Base-by-base conservation (phyloP, 2,329 filamentous ascomycete species). In the Colletotrichum camelliae region DNA sequence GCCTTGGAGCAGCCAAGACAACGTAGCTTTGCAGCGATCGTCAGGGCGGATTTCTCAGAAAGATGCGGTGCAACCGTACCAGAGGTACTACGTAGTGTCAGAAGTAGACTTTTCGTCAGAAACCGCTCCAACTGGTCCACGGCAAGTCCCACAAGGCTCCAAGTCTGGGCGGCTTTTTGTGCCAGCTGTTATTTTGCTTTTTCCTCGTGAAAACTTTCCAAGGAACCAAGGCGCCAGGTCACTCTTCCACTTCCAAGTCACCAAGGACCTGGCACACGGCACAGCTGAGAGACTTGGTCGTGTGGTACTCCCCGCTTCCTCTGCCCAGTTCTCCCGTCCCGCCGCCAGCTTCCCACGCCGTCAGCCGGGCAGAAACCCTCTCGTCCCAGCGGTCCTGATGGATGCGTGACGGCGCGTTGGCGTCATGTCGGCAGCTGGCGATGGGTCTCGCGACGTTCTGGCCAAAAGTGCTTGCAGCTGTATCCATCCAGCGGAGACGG, bases 11-110 rank as follows among this genome's bases (percentile, higher is more conserved):
- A 35, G 61, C 72, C 72, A 75, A 61, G 61, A 67, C 68, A 55
- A 35, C 67, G 55, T 72, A 72, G 72, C 61, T 61, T 52, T 52
- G 64, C 57, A 76, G 65, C 18, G 74, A 76, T 76, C 74, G 70
- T 64, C 74, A 76, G 74, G 74, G 70, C 74, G 64, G 55, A 33
- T 35, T 65, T 52, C 62, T 43, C 33, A n/a, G 43, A 52, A 52
- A 52, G 43, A 39, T 48, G 39, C 29, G 62, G 31, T 64, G 29
- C 55, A 16, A 48, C 58, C 37, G 31, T 62, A 24, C 24, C 24
- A 24, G 24, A 24, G 24, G 24, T 24, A 24, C 24, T 24, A 3
- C 24, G 24, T 24, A 24, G 24, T 24, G 24, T 24, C 24, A 24
- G 24, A 21, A 52, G 43, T 52, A 21, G 43, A 48, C 43, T 58